Percentiles rank a stretch among this genome's conserved stretches.
phyloP scores from a whole-genome alignment of 306 rosid species.

The Macrotyloma uniflorum region DNA sequence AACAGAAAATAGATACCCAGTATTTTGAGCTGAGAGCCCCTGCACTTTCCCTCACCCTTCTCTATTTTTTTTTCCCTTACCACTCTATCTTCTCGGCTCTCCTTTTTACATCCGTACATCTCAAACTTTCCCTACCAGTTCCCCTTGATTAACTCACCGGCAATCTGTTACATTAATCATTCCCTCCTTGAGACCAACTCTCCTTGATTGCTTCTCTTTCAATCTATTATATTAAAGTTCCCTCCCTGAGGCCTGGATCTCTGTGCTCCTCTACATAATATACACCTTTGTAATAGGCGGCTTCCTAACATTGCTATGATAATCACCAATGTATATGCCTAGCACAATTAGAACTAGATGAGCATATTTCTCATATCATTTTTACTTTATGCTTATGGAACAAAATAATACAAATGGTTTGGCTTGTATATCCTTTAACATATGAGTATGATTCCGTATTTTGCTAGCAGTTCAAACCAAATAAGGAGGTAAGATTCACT shows the following conservation, averaged over 20 bases:
- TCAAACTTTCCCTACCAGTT: no score
- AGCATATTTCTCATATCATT: background rate
- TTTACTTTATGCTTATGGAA: background rate
- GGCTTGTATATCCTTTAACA: conserved; percentile 1
- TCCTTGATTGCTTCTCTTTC: background rate
- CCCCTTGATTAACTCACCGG: no score
- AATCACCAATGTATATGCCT: background rate
- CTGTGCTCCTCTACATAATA: background rate
- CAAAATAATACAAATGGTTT: background rate
- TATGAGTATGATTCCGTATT: background rate
- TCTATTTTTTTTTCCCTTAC: background rate
- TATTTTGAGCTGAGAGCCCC: background rate
- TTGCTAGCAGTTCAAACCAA: background rate
- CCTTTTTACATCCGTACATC: background rate
- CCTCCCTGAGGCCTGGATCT: background rate
- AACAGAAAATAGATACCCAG: background rate
- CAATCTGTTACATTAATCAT: no score
- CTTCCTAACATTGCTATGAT: background rate
- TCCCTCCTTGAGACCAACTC: no score
- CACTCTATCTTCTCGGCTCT: background rate
- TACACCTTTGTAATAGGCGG: background rate
- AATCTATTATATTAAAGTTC: background rate
- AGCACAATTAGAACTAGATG: background rate
- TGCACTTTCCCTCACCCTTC: background rate
- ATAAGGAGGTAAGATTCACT: background rate